Base-by-base conservation (phyloP, 1,284 basidiomycete species). In the Ceratobasidium sp. region DNA sequence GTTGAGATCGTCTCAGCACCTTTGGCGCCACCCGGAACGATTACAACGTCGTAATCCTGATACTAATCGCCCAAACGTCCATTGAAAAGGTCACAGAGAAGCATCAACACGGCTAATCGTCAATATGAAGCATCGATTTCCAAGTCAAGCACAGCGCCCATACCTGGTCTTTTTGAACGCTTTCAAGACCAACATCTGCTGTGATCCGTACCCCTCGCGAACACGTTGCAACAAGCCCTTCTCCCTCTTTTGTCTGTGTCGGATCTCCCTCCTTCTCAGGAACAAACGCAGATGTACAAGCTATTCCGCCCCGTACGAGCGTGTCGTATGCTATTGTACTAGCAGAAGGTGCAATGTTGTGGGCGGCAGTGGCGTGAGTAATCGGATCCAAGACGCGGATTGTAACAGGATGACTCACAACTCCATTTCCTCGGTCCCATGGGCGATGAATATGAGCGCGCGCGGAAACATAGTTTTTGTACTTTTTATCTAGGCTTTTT, bases 371-470 rank as follows among this genome's bases (percentile, higher is more conserved):
- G n/a, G 30, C 26, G 50, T 61, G 23, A 70, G 28, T 26, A 13
- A n/a, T 18, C 35, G 55, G 55, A 57, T 59, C 46, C 8, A 14
- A 43, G 14, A 28, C n/a, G 14, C n/a, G 21, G 35, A 30, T 26
- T 43, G 55, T 44, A 26, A 21, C 16, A 46, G 64, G 23, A n/a
- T 28, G 58, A 80, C 86, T 76, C 79, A 92, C 92, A 93, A 93
- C 82, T 96, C 94, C 88, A 94, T 94, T 81, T 95, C 93, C 78
- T 96, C 94, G 0, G 93, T 94, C 8, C 94, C 94, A 78, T 95
- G 87, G n/a, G 94, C 91, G n/a, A 95, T 87, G 26, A 95, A 83
- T 66, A 95, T 85, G 30, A 93, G 82, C 26, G 90, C 91, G 41
- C 87, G 87, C 35, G 85, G 81, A 84, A 86, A 87, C n/a, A 67